Evolutionary conservation across 306 rosid genomes (phyloP).

Genomic region (Gynostemma pentaphyllum): DNA sequence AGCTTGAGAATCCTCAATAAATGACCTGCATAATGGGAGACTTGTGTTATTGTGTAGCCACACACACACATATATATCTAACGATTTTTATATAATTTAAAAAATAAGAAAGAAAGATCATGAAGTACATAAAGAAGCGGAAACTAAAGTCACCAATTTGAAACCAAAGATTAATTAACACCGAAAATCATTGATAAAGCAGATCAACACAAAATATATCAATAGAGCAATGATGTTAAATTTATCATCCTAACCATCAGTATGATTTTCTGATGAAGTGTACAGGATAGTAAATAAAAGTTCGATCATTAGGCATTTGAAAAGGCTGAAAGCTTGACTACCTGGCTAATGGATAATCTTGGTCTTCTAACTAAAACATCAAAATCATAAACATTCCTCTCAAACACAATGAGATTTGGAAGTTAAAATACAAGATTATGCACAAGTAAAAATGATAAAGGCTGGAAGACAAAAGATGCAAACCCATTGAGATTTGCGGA

Average conservation of each 20-base stretch:
- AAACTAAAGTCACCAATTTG: not conserved
- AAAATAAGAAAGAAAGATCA: not conserved
- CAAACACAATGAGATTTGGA: not conserved
- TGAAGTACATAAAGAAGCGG: not conserved
- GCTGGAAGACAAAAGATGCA: not conserved
- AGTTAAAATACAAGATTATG: not conserved
- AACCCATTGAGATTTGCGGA: not conserved
- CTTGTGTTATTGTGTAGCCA: no score
- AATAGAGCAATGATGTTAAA: not conserved
- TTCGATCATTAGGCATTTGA: not conserved
- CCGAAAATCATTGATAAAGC: not conserved
- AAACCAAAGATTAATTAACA: not conserved
- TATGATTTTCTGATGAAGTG: not conserved
- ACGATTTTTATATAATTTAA: not conserved
- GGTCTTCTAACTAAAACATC: not conserved
- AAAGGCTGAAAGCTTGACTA: not conserved
- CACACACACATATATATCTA: no score
- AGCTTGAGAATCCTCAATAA: constrained; percentile 95
- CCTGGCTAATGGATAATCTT: not conserved
- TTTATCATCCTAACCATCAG: not conserved
- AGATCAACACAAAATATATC: not conserved
- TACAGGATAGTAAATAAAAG: not conserved
- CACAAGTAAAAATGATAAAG: not conserved
- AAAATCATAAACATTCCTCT: not conserved
- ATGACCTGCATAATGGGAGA: constrained; percentile 53